These are phyloP conservation scores for Magnusiomyces paraingens DNA, from an alignment of 1,139 yeast species.

Conservation along the genomic window DNA sequence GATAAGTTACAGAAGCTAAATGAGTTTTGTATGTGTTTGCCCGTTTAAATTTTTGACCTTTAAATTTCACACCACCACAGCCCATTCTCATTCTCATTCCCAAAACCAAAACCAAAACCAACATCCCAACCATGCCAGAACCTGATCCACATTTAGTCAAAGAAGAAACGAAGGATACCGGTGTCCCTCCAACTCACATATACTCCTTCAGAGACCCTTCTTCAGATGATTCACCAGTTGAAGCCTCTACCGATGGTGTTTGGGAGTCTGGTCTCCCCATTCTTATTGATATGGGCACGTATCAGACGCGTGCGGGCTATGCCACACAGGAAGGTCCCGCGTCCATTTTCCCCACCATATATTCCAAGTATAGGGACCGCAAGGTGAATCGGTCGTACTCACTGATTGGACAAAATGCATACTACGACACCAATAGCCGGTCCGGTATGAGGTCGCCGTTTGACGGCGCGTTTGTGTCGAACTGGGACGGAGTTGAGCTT, in stretches of 20 bases:
- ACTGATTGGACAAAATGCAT: slow-evolving; percentile 77
- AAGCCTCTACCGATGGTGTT: slow-evolving; percentile 44
- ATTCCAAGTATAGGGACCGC: slow-evolving; percentile 74
- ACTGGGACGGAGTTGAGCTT: slow-evolving; percentile 87
- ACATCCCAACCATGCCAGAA: not conserved
- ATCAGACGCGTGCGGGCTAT: slow-evolving; percentile 65
- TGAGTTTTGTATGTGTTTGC: too few species aligned
- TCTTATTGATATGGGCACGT: slow-evolving; percentile 55
- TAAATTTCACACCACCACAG: too few species aligned
- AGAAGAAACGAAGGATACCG: slow-evolving; percentile 1
- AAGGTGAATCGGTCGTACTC: slow-evolving; percentile 58
- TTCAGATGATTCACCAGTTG: slow-evolving; percentile 36
- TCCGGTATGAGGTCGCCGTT: slow-evolving; percentile 71
- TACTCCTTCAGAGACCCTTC: slow-evolving; percentile 45
- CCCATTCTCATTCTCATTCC: too few species aligned
- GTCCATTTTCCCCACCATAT: slow-evolving; percentile 59
- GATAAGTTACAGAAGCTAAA: too few species aligned
- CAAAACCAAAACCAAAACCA: too few species aligned
- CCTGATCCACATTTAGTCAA: not conserved
- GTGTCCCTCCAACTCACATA: slow-evolving; percentile 38
- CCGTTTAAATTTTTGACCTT: too few species aligned
- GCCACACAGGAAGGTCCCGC: slow-evolving; percentile 49
- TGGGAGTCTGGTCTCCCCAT: slow-evolving; percentile 62
- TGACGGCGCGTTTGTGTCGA: slow-evolving; percentile 79
- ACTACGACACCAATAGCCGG: slow-evolving; percentile 60